phyloP scores from a whole-genome alignment of 2,329 filamentous ascomycete genomes.

The Pochonia chlamydosporia region DNA sequence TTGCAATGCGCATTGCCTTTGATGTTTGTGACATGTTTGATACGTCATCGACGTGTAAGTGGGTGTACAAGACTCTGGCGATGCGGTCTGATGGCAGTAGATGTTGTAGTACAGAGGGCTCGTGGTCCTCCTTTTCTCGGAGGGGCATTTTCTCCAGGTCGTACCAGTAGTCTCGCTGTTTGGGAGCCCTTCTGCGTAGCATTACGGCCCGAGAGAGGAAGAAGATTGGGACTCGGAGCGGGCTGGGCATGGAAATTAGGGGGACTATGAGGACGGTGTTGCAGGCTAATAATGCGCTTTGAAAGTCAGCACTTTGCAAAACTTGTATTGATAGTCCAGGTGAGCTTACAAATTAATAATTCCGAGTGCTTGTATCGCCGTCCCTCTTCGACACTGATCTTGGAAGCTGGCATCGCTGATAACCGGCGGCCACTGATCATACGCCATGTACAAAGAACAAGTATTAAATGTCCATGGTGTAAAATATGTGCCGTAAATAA shows the following conservation, averaged over 20 bases:
- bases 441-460: not conserved
- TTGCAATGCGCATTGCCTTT: constrained; percentile 4
- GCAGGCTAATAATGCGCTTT: not conserved
- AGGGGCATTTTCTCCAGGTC: too few species aligned
- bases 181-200: too few species aligned
- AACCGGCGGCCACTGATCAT: not conserved
- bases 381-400: not conserved
- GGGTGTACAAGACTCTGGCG: constrained; percentile 3
- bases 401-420: not conserved
- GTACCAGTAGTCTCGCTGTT: too few species aligned
- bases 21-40: constrained; percentile 11
- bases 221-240: constrained; percentile 2
- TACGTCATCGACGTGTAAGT: constrained; percentile 12
- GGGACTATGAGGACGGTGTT: constrained; percentile 1
- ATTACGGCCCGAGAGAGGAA: not conserved
- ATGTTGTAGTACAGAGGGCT: too few species aligned
- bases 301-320: not conserved
- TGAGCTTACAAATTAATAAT: constrained; percentile 1
- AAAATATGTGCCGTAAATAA: not conserved
- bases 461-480: not conserved
- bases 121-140: too few species aligned
- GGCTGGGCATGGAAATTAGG: not conserved
- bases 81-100: constrained; percentile 8
- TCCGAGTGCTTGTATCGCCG: not conserved
- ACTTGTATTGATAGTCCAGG: not conserved